Percentiles rank a stretch among this genome's conserved stretches.
Evolutionary conservation across 257 asterid species (phyloP).

Genomic region (Scutellaria barbata): DNA sequence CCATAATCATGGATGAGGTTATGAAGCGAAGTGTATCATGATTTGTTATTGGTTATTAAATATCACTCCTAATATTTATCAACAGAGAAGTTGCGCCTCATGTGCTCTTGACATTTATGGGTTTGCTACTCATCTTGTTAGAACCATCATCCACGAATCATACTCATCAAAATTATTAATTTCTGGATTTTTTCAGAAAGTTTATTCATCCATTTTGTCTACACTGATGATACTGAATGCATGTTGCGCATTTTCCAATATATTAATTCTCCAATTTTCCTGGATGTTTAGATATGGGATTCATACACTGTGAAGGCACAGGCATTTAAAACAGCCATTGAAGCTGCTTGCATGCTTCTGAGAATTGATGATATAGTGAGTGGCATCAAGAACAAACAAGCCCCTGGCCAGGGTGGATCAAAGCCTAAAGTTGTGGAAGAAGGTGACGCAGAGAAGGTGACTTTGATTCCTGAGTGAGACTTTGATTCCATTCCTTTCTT

Average conservation of each 20-base stretch:
- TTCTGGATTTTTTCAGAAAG: not conserved
- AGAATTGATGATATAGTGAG: constrained; percentile 96
- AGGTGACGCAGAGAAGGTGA: constrained; percentile 91
- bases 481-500: not conserved
- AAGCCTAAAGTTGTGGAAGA: constrained; percentile 78
- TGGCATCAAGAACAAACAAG: constrained; percentile 90
- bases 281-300: constrained; percentile 81
- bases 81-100: not conserved
- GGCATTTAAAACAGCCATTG: constrained; percentile 92
- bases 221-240: not conserved
- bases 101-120: not conserved
- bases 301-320: constrained; percentile 92
- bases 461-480: constrained; percentile 75
- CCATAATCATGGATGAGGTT: not conserved
- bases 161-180: not conserved
- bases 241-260: not conserved
- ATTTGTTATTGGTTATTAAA: not conserved
- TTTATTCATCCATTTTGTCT: too few relatives aligned
- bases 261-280: constrained; percentile 5
- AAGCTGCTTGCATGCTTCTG: constrained; percentile 96
- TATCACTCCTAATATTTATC: not conserved
- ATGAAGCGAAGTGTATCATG: not conserved
- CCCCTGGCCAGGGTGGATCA: constrained; percentile 71
- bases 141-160: not conserved
- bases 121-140: constrained; percentile 1